phyloP scores from a whole-genome alignment of 106 monocot species.

The Dendrobium officinale region DNA sequence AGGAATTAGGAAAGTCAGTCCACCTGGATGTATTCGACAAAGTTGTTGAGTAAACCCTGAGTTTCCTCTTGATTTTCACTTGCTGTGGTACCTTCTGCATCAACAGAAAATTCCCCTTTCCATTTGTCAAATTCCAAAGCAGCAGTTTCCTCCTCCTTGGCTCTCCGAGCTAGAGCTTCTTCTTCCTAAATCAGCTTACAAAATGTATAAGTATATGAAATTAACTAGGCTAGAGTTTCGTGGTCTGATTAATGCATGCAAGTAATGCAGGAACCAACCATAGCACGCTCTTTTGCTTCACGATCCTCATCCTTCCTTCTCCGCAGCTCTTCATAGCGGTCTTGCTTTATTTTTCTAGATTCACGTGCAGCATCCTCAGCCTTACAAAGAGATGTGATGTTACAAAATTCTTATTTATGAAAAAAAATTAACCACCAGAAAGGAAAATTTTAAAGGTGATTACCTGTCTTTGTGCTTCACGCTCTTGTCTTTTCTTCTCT shows the following conservation, averaged over 20 bases:
- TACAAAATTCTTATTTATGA: not conserved
- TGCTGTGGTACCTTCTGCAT: conserved; percentile 86
- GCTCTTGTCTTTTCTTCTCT: conserved; percentile 87
- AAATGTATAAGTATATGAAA: not conserved
- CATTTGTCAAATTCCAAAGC: conserved; percentile 95
- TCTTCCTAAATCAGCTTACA: conserved; percentile 56
- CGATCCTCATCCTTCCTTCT: conserved; percentile 95
- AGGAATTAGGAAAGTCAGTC: not conserved
- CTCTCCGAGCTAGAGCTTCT: conserved; percentile 71
- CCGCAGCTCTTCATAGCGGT: conserved; percentile 74
- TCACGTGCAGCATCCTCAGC: conserved; percentile 89
- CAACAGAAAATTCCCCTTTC: conserved; percentile 94
- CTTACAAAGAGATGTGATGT: conserved; percentile 23
- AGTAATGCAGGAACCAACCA: conserved; percentile 33
- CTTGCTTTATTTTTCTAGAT: conserved; percentile 70
- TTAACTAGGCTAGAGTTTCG: not conserved
- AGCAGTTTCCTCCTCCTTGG: conserved; percentile 85
- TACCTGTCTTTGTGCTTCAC: conserved; percentile 83
- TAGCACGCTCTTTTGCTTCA: conserved; percentile 68
- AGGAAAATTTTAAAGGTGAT: not conserved
- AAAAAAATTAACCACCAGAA: not conserved
- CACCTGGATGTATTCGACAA: conserved; percentile 98
- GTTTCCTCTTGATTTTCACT: conserved; percentile 62
- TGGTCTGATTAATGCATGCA: not conserved
- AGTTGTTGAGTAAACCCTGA: conserved; percentile 65